These are phyloP conservation scores for Cyclospora cayetanensis DNA, from an alignment of 169 alveolate genomes.

Conservation along the genomic window DNA sequence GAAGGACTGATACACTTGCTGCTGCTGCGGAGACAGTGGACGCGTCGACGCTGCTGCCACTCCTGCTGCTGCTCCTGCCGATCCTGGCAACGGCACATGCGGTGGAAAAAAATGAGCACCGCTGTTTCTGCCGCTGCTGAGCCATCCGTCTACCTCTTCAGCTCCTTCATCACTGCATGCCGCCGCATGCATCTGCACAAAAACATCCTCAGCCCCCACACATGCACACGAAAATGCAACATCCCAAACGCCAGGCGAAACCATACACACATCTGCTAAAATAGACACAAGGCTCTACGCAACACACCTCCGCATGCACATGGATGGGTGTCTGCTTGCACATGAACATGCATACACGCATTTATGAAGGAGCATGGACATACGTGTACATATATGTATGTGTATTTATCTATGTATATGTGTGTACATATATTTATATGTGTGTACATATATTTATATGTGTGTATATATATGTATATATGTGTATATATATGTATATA, in stretches of 20 bases:
- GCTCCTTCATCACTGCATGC: slow-evolving; percentile 33
- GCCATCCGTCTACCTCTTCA: neutral
- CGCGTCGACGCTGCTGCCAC: slow-evolving; percentile 2
- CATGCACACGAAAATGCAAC: neutral
- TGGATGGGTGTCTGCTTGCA: neutral
- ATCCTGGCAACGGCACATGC: neutral
- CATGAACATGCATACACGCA: neutral
- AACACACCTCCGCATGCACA: neutral
- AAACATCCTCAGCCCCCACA: neutral
- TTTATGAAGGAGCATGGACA: slow-evolving; percentile 18
- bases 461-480: slow-evolving; percentile 25
- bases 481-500: slow-evolving; percentile 62
- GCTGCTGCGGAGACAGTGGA: slow-evolving; percentile 56
- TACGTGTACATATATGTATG: slow-evolving; percentile 70
- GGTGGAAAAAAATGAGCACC: neutral
- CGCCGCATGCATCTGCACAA: slow-evolving; percentile 40
- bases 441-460: neutral
- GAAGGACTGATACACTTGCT: slow-evolving; percentile 34
- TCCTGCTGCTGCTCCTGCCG: slow-evolving; percentile 43
- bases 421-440: slow-evolving; percentile 77
- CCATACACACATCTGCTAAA: neutral
- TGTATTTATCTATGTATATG: too few relatives aligned
- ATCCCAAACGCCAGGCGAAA: neutral
- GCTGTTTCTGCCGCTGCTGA: slow-evolving; percentile 22
- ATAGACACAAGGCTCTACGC: neutral